Evolutionary conservation across 2,329 filamentous ascomycete species (phyloP).

Genomic region (Nemania diffusa): DNA sequence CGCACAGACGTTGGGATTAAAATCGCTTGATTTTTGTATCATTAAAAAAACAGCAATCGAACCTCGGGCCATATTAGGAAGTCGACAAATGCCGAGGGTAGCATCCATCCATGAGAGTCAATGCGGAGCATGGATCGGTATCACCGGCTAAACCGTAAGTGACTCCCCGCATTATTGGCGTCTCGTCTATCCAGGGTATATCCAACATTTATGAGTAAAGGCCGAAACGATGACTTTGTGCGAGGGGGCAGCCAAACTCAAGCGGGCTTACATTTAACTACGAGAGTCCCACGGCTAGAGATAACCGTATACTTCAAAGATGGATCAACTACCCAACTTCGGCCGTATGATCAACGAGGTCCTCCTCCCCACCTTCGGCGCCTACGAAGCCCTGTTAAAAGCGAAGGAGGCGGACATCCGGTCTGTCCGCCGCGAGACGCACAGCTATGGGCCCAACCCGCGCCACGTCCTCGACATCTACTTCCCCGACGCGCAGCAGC

Average conservation of each 20-base stretch:
- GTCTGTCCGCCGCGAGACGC: constrained; percentile 45
- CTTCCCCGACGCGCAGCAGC: constrained; percentile 35
- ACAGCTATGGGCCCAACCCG: constrained; percentile 50
- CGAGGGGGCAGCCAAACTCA: background rate
- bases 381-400: constrained; percentile 41
- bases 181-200: background rate
- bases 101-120: background rate
- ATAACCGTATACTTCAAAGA: constrained; percentile 2
- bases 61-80: constrained; percentile 11
- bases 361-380: constrained; percentile 42
- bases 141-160: constrained; percentile 27
- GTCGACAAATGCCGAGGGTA: constrained; percentile 27
- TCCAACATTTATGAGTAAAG: background rate
- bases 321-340: constrained; percentile 25
- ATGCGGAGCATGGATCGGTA: constrained; percentile 1
- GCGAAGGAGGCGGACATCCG: constrained; percentile 43
- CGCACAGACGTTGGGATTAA: background rate
- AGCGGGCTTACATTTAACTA: background rate
- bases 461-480: constrained; percentile 55
- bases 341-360: constrained; percentile 29
- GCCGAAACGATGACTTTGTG: background rate
- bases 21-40: background rate
- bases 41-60: background rate
- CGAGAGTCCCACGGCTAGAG: background rate
- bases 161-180: constrained; percentile 17